Percentiles rank a stretch among this genome's conserved stretches.
These are phyloP conservation scores for Talaromyces stipitatus DNA, from an alignment of 495 filamentous ascomycete genomes.

Conservation along the genomic window DNA sequence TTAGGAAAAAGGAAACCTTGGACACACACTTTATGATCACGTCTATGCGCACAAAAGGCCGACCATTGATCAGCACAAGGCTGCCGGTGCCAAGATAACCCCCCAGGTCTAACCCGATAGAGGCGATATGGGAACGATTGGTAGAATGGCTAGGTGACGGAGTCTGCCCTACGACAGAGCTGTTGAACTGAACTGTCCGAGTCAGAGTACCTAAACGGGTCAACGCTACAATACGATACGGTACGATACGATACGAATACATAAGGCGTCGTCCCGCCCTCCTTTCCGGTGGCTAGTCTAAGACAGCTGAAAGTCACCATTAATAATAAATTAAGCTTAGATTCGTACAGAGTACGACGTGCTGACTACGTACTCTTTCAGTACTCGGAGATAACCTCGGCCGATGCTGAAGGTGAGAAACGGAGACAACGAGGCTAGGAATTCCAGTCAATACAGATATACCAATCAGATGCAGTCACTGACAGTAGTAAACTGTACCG, in stretches of 20 bases:
- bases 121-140: neutral
- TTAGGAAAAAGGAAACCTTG: neutral
- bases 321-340: neutral
- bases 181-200: neutral
- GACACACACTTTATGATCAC: neutral
- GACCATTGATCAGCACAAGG: neutral
- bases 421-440: neutral
- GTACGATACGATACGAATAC: neutral
- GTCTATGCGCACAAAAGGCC: neutral
- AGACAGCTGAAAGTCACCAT: neutral
- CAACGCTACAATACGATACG: neutral
- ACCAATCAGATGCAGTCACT: neutral
- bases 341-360: neutral
- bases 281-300: neutral
- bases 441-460: neutral
- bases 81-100: neutral
- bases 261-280: neutral
- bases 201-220: neutral
- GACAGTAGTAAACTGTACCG: neutral
- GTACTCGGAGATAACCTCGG: neutral
- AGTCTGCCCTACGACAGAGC: constrained; percentile 1
- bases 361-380: neutral
- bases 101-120: neutral
- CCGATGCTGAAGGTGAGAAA: neutral
- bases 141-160: neutral